A percentile compares a stretch with the other conserved stretches of the same genome.
These are phyloP conservation scores for Saussurea involucrata DNA, from an alignment of 129 eudicot species.

Conservation along the genomic window DNA sequence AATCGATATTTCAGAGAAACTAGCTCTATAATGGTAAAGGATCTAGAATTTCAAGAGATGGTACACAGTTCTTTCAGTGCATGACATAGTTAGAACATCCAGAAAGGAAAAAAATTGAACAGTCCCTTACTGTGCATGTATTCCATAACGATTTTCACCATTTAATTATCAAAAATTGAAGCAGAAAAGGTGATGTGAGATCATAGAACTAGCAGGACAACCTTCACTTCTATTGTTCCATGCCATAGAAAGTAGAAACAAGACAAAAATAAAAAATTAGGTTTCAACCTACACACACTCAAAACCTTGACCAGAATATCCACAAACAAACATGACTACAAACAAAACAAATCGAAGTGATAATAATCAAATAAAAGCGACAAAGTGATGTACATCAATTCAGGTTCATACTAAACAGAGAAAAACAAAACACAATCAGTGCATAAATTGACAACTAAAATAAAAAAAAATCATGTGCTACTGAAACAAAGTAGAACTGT, in stretches of 20 bases:
- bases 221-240: slow-evolving; percentile 1
- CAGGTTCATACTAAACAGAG: slow-evolving; percentile 7
- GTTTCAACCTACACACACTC: slow-evolving; percentile 5
- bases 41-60: background rate
- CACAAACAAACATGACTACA: slow-evolving; percentile 23
- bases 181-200: slow-evolving; percentile 5
- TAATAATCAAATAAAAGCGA: background rate
- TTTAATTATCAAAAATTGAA: background rate
- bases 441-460: background rate
- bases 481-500: background rate
- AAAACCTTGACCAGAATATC: background rate
- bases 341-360: slow-evolving; percentile 11
- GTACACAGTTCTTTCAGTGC: background rate
- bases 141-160: slow-evolving; percentile 8
- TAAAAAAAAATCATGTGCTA: background rate
- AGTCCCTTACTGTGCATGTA: slow-evolving; percentile 21
- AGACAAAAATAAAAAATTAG: slow-evolving; percentile 1
- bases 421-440: slow-evolving; percentile 3
- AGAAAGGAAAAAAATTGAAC: background rate
- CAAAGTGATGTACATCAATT: slow-evolving; percentile 13
- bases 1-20: background rate
- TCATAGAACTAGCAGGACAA: background rate
- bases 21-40: slow-evolving; percentile 7
- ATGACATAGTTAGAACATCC: slow-evolving; percentile 7
- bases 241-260: background rate